Percentiles rank a stretch among this genome's conserved stretches.
phyloP scores from a whole-genome alignment of 1,284 basidiomycete species.

The Leccinum subatratum region DNA sequence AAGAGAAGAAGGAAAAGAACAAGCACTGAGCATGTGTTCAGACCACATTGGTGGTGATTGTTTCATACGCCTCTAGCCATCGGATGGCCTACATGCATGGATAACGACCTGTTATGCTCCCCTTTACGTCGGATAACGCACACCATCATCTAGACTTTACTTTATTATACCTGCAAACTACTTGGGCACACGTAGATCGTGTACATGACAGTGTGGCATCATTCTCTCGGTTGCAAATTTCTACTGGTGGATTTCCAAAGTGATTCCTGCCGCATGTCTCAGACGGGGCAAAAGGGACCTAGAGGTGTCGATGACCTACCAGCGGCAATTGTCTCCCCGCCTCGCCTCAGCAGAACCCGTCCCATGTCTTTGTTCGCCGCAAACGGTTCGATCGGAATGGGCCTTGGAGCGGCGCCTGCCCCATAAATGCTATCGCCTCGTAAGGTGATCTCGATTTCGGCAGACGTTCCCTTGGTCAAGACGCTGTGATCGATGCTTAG shows the following conservation, averaged over 20 bases:
- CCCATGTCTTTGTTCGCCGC: constrained; percentile 96
- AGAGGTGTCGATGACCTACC: constrained; percentile 43
- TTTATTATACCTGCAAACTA: constrained; percentile 22
- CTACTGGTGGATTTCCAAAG: constrained; percentile 39
- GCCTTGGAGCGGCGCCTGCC: constrained; percentile 42
- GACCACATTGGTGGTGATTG: background rate
- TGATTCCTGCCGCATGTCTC: constrained; percentile 35
- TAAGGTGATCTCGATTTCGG: constrained; percentile 79
- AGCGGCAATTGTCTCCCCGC: constrained; percentile 92
- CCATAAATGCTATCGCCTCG: constrained; percentile 54
- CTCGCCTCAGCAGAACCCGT: constrained; percentile 78
- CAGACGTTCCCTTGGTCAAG: constrained; percentile 76
- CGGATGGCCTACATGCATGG: constrained; percentile 7
- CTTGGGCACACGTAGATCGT: constrained; percentile 16
- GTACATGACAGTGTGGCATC: constrained; percentile 10
- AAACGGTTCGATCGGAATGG: constrained; percentile 85
- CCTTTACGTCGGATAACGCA: constrained; percentile 17
- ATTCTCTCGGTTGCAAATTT: constrained; percentile 1
- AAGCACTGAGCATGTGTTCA: constrained; percentile 13
- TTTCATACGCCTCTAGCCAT: background rate
- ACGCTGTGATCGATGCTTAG: constrained; percentile 49
- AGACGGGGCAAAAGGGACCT: background rate
- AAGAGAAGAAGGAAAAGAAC: constrained; percentile 18
- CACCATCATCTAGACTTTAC: constrained; percentile 20
- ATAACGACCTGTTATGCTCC: constrained; percentile 22